These are phyloP conservation scores for Blumeriella jaapii DNA, from an alignment of 2,329 filamentous ascomycete species.

Conservation along the genomic window DNA sequence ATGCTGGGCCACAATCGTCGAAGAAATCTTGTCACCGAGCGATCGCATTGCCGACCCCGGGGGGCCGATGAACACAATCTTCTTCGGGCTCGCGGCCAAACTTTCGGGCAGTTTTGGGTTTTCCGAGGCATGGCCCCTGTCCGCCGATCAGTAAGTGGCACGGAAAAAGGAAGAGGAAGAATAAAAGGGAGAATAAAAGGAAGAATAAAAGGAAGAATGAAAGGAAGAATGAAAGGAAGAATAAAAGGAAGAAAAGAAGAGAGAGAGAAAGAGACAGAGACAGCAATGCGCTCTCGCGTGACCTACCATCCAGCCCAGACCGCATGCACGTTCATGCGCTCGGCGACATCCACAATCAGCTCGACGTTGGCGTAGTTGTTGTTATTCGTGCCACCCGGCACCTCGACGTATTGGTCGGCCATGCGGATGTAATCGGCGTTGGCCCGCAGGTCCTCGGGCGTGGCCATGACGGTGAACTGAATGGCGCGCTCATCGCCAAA, in stretches of 20 bases:
- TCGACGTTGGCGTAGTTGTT: conserved; percentile 99
- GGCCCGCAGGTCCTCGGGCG: conserved; percentile 90
- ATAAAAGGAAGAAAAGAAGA: too few relatives aligned
- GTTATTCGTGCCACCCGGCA: conserved; percentile 97
- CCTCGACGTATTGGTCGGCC: conserved; percentile 99
- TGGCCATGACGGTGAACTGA: conserved; percentile 99
- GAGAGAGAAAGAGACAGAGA: too few relatives aligned
- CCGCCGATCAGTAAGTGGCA: conserved; percentile 11
- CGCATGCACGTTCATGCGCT: conserved; percentile 96
- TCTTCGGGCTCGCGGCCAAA: conserved; percentile 88
- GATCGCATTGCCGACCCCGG: conserved; percentile 98
- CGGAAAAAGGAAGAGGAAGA: too few relatives aligned
- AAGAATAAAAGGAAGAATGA: too few relatives aligned
- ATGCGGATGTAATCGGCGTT: conserved; percentile 99
- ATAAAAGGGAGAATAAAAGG: too few relatives aligned
- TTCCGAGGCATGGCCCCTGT: conserved; percentile 91
- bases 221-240: too few relatives aligned
- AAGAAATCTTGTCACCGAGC: conserved; percentile 98
- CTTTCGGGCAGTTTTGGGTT: conserved; percentile 97
- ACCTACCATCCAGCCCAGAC: conserved; percentile 97
- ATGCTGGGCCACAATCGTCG: conserved; percentile 97
- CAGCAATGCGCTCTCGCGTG: too few relatives aligned
- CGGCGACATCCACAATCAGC: conserved; percentile 95
- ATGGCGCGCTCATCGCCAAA: conserved; percentile 98
- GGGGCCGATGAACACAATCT: conserved; percentile 98